phyloP scores from a whole-genome alignment of 257 asterid species.

The Ajuga chamaepitys region DNA sequence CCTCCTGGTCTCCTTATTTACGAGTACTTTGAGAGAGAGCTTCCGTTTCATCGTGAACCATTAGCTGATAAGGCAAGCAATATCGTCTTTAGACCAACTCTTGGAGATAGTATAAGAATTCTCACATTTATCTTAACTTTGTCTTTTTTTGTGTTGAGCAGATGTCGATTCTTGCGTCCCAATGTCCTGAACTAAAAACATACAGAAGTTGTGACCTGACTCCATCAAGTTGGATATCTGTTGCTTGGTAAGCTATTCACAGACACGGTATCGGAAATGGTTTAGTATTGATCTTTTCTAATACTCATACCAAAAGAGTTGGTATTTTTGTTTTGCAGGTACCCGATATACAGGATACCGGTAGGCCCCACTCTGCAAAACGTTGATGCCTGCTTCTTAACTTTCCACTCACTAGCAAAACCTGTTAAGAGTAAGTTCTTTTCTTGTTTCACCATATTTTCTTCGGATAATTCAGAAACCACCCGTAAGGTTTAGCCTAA shows the following conservation, averaged over 20 bases:
- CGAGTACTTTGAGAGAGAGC: constrained; percentile 67
- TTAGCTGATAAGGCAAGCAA: constrained; percentile 76
- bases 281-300: not conserved
- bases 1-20: constrained; percentile 62
- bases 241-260: constrained; percentile 65
- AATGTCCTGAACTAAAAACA: constrained; percentile 57
- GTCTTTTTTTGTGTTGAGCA: constrained; percentile 33
- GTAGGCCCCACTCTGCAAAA: constrained; percentile 86
- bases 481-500: too few species aligned
- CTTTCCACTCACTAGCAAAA: constrained; percentile 76
- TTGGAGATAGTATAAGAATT: not conserved
- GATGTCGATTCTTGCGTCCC: constrained; percentile 67
- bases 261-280: not conserved
- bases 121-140: not conserved
- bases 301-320: constrained; percentile 4
- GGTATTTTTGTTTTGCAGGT: constrained; percentile 41
- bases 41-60: constrained; percentile 85
- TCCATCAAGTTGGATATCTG: constrained; percentile 83
- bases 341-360: constrained; percentile 92
- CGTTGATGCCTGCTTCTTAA: constrained; percentile 84
- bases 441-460: not conserved
- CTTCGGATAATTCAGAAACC: too few species aligned
- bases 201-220: constrained; percentile 79
- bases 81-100: constrained; percentile 2
- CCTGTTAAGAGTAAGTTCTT: constrained; percentile 48